phyloP scores from a whole-genome alignment of 2,329 filamentous ascomycete genomes.

The Dryadomyces quercivorus region DNA sequence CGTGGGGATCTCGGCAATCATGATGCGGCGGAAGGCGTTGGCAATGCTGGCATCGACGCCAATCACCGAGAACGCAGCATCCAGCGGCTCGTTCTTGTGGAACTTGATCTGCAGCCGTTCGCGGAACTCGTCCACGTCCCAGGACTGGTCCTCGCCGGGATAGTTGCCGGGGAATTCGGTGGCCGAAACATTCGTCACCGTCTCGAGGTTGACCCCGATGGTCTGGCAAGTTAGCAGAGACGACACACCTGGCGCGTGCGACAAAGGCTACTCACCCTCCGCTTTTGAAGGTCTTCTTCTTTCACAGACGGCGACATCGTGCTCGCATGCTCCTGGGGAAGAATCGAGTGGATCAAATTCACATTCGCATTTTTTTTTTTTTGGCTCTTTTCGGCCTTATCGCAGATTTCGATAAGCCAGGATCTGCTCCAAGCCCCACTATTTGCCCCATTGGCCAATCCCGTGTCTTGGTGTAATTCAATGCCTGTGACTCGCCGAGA shows the following conservation, averaged over 20 bases:
- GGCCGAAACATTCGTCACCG: conserved; percentile 75
- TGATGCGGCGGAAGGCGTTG: conserved; percentile 93
- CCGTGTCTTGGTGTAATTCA: conserved; percentile 9
- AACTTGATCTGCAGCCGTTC: conserved; percentile 49
- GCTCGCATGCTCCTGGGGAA: conserved; percentile 1
- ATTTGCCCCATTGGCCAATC: conserved; percentile 6
- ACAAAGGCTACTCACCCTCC: conserved; percentile 37
- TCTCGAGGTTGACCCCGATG: conserved; percentile 80
- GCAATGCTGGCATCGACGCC: conserved; percentile 86
- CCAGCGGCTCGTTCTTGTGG: conserved; percentile 66
- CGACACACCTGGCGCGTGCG: too few relatives aligned
- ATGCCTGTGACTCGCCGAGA: conserved; percentile 10
- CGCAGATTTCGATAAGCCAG: neutral
- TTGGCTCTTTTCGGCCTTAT: neutral
- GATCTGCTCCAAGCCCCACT: neutral
- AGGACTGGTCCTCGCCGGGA: conserved; percentile 62
- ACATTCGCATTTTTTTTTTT: conserved; percentile 7
- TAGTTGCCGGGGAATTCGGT: conserved; percentile 89
- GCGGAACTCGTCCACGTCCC: conserved; percentile 32
- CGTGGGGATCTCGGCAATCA: conserved; percentile 87
- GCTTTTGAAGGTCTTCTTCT: conserved; percentile 45
- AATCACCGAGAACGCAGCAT: conserved; percentile 81
- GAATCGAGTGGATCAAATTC: neutral
- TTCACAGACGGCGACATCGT: conserved; percentile 29
- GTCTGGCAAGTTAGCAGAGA: conserved; percentile 40